Base-by-base conservation (phyloP, 2,329 filamentous ascomycete species). In the Acephala macrosclerotiorum region DNA sequence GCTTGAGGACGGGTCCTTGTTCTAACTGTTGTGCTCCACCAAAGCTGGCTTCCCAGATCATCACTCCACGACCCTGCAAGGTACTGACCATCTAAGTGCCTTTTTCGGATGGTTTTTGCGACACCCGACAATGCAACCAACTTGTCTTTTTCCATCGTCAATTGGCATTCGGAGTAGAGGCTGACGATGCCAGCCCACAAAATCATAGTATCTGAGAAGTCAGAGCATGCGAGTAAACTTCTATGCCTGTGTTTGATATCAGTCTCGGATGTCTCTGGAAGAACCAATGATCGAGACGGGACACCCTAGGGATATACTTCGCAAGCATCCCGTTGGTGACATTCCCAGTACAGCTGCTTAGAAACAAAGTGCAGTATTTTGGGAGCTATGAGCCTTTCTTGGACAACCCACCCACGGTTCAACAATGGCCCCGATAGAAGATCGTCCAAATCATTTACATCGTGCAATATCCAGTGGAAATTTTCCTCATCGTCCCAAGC, bases 261-360 rank as follows among this genome's bases (percentile, higher is more conserved):
- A 18, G 51, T 22, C 36, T 22, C 25, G 29, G 29, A 33, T 33
- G 29, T 4, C 29, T 5, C 25, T 35, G 22, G 49, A 12, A 35
- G 49, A 12, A 16, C 26, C 22, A 22, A 51, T 33, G 14, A 18
- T 14, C 25, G 33, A 9, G 25, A 18, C 2, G 58, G 53, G 20
- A 65, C 18, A 22, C 58, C 38, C 11, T 59, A 18, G 5, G 63
- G 58, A 16, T 58, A 58, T 1, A 38, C 25, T 33, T 65, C 63
- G 11, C 58, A 65, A 35, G 51, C 51, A 16, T 58, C 51, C 16
- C 33, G 66, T 89, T 90, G 75, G 90, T 88, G 53, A 18, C 67
- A 69, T 58, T 69, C 65, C 65, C 67, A 69, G 40, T 47, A 67
- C 1, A 69, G 18, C 40, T 67, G 65, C 4, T 58, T 60, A 12